Evolutionary conservation across 192 early-diverging fungal genomes (phyloP).

Genomic region (Backusella luteola): DNA sequence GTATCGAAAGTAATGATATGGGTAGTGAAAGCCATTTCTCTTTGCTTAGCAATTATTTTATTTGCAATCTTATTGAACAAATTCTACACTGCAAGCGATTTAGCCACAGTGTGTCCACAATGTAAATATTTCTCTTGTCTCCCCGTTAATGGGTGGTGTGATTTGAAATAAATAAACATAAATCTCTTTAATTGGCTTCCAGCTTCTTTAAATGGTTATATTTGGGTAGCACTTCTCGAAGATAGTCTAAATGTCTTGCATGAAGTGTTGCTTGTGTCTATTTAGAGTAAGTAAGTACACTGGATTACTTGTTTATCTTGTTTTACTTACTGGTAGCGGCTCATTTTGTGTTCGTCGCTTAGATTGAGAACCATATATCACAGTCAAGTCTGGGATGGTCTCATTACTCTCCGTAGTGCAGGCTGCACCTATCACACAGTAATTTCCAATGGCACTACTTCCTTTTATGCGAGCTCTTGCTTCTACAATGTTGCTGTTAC

Average conservation of each 20-base stretch:
- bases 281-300: not conserved
- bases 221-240: conserved; percentile 59
- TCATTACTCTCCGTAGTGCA: conserved; percentile 64
- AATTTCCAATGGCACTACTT: conserved; percentile 60
- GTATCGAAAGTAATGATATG: conserved; percentile 7
- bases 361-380: conserved; percentile 60
- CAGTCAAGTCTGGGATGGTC: conserved; percentile 56
- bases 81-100: not conserved
- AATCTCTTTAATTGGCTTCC: conserved; percentile 14
- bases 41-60: not conserved
- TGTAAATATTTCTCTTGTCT: conserved; percentile 60
- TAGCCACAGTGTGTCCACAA: conserved; percentile 45
- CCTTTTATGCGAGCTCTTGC: conserved; percentile 54
- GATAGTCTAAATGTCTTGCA: conserved; percentile 68
- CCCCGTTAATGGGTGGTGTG: conserved; percentile 33
- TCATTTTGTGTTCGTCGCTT: conserved; percentile 48
- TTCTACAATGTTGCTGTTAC: conserved; percentile 65
- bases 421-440: conserved; percentile 70
- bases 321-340: not conserved
- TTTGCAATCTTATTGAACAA: conserved; percentile 17
- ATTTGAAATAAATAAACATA: not conserved
- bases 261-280: conserved; percentile 58
- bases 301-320: not conserved
- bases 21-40: not conserved
- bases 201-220: conserved; percentile 53